phyloP scores from a whole-genome alignment of 108 stramenopile genomes.

The Cylindrotheca closterium region DNA sequence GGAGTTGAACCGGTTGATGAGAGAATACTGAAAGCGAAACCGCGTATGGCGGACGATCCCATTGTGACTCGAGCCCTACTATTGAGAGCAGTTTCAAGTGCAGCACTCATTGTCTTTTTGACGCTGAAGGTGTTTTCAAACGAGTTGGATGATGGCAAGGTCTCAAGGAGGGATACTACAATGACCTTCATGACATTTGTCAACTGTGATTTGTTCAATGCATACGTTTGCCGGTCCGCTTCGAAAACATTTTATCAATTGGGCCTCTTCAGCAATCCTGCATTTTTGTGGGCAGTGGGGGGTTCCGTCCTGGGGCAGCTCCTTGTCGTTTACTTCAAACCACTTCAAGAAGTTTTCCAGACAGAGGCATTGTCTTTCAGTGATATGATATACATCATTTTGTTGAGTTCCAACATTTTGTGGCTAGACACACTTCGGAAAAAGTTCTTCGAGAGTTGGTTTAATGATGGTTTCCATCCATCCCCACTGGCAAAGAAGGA shows the following conservation, averaged over 20 bases:
- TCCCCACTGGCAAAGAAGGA: slow-evolving; percentile 37
- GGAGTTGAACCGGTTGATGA: slow-evolving; percentile 92
- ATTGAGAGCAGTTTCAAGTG: slow-evolving; percentile 82
- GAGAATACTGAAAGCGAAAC: slow-evolving; percentile 79
- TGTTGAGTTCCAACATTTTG: slow-evolving; percentile 80
- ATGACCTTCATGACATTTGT: slow-evolving; percentile 99
- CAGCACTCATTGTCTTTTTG: slow-evolving; percentile 80
- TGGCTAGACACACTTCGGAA: slow-evolving; percentile 88
- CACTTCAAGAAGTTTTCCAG: slow-evolving; percentile 91
- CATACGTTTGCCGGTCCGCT: slow-evolving; percentile 88
- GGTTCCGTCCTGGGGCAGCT: slow-evolving; percentile 87
- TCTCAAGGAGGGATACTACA: slow-evolving; percentile 90
- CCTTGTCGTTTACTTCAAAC: slow-evolving; percentile 87
- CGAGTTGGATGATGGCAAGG: slow-evolving; percentile 78
- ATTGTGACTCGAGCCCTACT: slow-evolving; percentile 88
- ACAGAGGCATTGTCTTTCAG: slow-evolving; percentile 84
- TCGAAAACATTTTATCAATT: slow-evolving; percentile 82
- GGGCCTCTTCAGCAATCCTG: slow-evolving; percentile 75
- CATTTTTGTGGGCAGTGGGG: slow-evolving; percentile 87
- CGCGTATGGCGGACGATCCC: slow-evolving; percentile 85
- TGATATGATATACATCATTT: slow-evolving; percentile 77
- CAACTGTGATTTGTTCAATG: slow-evolving; percentile 96
- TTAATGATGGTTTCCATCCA: slow-evolving; percentile 59
- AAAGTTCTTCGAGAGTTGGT: slow-evolving; percentile 75
- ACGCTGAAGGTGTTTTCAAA: slow-evolving; percentile 89